A percentile compares a stretch with the other conserved stretches of the same genome.
phyloP scores from a whole-genome alignment of 257 asterid genomes.

The Cinchona pubescens region DNA sequence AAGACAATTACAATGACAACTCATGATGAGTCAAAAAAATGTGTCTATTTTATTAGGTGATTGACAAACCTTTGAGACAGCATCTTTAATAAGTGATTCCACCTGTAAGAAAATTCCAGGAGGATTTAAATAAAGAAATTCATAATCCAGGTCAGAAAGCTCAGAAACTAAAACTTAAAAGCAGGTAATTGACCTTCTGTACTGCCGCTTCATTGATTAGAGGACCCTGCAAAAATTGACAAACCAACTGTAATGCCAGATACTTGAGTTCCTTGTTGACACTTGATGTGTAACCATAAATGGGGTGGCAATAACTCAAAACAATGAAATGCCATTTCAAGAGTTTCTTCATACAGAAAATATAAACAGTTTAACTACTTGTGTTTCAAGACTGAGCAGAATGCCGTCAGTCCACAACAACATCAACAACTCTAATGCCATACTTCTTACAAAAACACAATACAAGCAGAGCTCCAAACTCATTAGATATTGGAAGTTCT shows the following conservation, averaged over 20 bases:
- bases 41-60: slow-evolving; percentile 4
- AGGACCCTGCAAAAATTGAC: slow-evolving; percentile 65
- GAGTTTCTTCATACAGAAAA: neutral
- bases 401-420: neutral
- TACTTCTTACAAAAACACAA: neutral
- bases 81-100: slow-evolving; percentile 76
- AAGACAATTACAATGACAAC: neutral
- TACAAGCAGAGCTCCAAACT: neutral
- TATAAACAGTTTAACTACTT: neutral
- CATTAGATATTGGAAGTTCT: neutral
- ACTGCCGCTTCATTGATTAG: slow-evolving; percentile 88
- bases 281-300: slow-evolving; percentile 16
- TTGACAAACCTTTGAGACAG: slow-evolving; percentile 73
- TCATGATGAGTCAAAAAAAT: neutral
- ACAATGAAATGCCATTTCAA: slow-evolving; percentile 15
- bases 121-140: slow-evolving; percentile 10
- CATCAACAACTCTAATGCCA: neutral
- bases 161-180: neutral
- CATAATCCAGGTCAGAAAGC: neutral
- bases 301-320: slow-evolving; percentile 9
- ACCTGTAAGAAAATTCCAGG: slow-evolving; percentile 51
- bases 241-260: slow-evolving; percentile 14
- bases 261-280: slow-evolving; percentile 14
- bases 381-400: neutral
- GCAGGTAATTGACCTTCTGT: slow-evolving; percentile 52